Conservation (phyloP, 257 asterid species). For the Solanum sejunctum region DNA sequence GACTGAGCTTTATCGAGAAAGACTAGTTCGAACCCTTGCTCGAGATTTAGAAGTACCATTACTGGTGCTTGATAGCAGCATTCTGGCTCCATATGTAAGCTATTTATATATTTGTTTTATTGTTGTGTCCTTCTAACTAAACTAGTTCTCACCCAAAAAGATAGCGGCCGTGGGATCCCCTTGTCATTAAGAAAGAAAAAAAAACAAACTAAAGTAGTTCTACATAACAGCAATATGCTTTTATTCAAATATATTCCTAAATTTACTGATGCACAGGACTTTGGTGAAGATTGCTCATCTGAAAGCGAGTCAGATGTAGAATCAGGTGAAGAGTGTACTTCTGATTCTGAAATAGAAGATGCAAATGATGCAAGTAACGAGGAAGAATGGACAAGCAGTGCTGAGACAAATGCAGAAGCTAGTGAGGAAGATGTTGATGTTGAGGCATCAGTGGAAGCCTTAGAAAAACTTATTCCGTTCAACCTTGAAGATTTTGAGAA, state of each 20-base stretch:
- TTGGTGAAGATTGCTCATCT: conserved; percentile 52
- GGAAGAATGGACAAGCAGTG: conserved; percentile 70
- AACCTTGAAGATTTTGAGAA: conserved; percentile 71
- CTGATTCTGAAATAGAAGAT: conserved; percentile 82
- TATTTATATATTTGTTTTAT: not conserved
- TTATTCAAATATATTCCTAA: not conserved
- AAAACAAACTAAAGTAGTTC: not conserved
- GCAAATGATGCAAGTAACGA: conserved; percentile 65
- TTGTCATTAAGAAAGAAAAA: too few species aligned
- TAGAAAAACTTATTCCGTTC: conserved; percentile 60
- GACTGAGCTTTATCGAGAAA: conserved; percentile 88
- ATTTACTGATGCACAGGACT: conserved; percentile 32
- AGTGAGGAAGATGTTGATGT: conserved; percentile 72
- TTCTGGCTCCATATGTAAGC: conserved; percentile 88
- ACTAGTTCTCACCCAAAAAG: not conserved
- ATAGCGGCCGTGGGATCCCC: too few species aligned
- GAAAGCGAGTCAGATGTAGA: conserved; percentile 71
- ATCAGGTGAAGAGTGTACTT: conserved; percentile 39
- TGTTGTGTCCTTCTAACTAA: not conserved
- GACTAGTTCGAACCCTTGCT: conserved; percentile 94
- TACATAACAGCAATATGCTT: not conserved
- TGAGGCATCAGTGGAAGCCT: conserved; percentile 58
- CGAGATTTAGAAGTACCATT: conserved; percentile 74
- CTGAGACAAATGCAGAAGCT: conserved; percentile 51
- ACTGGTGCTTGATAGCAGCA: conserved; percentile 78